These are phyloP conservation scores for Gonapodya prolifera DNA, from an alignment of 192 early-diverging fungal genomes.

Conservation along the genomic window DNA sequence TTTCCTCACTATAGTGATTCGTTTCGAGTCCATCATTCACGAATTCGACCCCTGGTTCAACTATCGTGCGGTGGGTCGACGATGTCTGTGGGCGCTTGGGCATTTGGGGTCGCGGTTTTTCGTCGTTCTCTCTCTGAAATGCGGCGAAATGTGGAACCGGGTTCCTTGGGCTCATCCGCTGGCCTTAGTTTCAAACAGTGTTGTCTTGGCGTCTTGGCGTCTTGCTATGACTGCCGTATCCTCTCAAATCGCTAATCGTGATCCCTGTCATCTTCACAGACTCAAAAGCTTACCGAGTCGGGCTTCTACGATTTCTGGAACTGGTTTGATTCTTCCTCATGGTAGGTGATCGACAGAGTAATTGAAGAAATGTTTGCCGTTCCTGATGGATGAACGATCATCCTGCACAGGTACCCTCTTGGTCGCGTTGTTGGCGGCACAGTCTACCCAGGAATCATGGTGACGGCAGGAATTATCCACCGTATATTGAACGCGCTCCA, in stretches of 20 bases:
- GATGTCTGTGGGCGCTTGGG: too few species aligned
- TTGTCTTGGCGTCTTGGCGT: too few species aligned
- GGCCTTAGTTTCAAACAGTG: too few species aligned
- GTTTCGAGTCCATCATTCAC: conserved; percentile 98
- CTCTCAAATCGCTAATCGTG: too few species aligned
- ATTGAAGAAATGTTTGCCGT: too few species aligned
- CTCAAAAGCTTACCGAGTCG: conserved; percentile 77
- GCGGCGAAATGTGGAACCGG: too few species aligned
- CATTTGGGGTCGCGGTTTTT: too few species aligned
- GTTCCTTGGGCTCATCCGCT: too few species aligned
- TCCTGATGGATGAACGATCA: too few species aligned
- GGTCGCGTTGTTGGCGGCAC: conserved; percentile 97
- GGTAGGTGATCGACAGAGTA: too few species aligned
- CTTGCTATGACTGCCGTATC: too few species aligned
- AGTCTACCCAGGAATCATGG: conserved; percentile 99
- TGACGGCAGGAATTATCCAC: conserved; percentile 90
- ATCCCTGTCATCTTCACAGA: conserved; percentile 15
- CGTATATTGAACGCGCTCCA: conserved; percentile 85
- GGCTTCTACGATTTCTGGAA: conserved; percentile 99
- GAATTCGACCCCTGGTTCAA: conserved; percentile 99
- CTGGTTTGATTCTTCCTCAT: conserved; percentile 41
- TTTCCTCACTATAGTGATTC: conserved; percentile 44
- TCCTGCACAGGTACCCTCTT: conserved; percentile 10
- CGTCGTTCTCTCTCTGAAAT: too few species aligned
- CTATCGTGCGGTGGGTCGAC: conserved; percentile 55